A percentile compares a stretch with the other conserved stretches of the same genome.
These are phyloP conservation scores for Candida pseudoglaebosa DNA, from an alignment of 805 yeast species.

Conservation along the genomic window DNA sequence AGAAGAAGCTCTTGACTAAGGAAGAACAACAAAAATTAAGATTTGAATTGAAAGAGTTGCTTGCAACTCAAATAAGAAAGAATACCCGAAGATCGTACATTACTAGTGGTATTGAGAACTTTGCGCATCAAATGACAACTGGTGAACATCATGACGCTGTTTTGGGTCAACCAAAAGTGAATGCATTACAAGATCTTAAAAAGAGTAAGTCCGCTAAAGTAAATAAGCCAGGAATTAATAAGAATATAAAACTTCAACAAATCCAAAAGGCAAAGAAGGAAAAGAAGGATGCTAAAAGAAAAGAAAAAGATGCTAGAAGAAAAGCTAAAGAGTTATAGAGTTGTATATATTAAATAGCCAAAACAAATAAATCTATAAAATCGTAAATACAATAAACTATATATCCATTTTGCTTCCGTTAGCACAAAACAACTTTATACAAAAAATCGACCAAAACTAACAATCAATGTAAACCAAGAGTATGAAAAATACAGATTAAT, in stretches of 20 bases:
- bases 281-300: conserved; percentile 6
- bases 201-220: conserved; percentile 12
- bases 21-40: conserved; percentile 45
- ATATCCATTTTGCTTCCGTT: not conserved
- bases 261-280: conserved; percentile 6
- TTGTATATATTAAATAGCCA: not conserved
- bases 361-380: not conserved
- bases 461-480: conserved; percentile 4
- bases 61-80: conserved; percentile 55
- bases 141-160: conserved; percentile 65
- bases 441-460: conserved; percentile 2
- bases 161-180: conserved; percentile 63
- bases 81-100: conserved; percentile 67
- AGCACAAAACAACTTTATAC: conserved; percentile 1
- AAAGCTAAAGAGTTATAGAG: not conserved
- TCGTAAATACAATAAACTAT: not conserved
- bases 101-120: conserved; percentile 72
- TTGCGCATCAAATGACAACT: conserved; percentile 72
- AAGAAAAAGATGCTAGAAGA: conserved; percentile 2
- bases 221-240: conserved; percentile 6
- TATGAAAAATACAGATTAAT: conserved; percentile 1
- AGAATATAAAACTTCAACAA: conserved; percentile 5
- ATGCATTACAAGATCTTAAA: conserved; percentile 62
- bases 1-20: conserved; percentile 40
- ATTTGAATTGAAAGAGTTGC: conserved; percentile 49